phyloP scores from a whole-genome alignment of 2,329 filamentous ascomycete species.

The Alternaria alternata region DNA sequence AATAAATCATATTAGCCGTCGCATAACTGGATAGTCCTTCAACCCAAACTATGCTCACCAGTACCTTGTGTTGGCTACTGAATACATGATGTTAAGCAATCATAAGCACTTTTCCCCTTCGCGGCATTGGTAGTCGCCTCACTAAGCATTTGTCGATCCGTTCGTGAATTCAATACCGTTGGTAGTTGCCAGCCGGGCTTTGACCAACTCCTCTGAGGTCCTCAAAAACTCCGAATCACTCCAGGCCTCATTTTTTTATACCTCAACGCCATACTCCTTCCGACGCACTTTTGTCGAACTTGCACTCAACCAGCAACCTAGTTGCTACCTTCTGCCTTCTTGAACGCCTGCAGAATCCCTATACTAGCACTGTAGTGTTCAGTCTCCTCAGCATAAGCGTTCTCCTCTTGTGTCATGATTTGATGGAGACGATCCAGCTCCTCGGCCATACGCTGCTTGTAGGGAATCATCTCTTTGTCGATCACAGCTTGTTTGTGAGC shows the following conservation, averaged over 20 bases:
- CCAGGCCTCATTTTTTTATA: constrained; percentile 1
- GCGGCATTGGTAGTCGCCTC: constrained; percentile 1
- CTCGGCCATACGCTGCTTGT: constrained; percentile 29
- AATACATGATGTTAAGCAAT: background rate
- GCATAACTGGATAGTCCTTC: background rate
- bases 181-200: background rate
- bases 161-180: background rate
- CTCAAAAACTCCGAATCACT: constrained; percentile 3
- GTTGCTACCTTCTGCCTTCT: constrained; percentile 9
- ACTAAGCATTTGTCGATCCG: background rate
- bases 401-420: constrained; percentile 30
- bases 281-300: background rate
- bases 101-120: background rate
- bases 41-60: background rate
- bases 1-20: background rate
- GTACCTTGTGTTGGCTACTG: background rate
- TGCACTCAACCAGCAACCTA: background rate
- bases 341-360: constrained; percentile 29
- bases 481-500: constrained; percentile 28
- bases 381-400: constrained; percentile 22
- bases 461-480: constrained; percentile 22
- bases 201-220: accelerated
- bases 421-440: constrained; percentile 30
- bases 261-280: background rate
- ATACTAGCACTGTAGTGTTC: constrained; percentile 22